Evolutionary conservation across 805 yeast species (phyloP), one percentile per base, ranked within the genome.

Genomic region (Myxozyma vanderwaltii): DNA sequence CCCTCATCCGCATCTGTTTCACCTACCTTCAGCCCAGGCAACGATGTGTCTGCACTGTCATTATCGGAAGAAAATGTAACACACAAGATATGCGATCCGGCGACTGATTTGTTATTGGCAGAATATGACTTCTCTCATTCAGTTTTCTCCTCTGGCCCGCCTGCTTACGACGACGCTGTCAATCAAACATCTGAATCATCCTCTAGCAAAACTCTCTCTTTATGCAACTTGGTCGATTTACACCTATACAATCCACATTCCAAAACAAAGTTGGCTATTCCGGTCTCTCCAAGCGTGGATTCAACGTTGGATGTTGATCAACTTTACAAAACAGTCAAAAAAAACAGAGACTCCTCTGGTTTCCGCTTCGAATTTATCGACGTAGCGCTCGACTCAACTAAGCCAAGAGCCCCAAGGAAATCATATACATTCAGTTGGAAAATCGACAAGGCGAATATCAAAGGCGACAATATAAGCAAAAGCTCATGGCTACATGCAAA

Each of bases 31-130:
- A 26, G 21, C 19, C 13, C 45, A 4, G 24, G 26, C 6, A 21
- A 15, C 12, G 38, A 27, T 39, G 17, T 46, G n/a, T 4, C 26
- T 4, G 17, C 26, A 36, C 17, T 19, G 7, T 46, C 46, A 13
- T 31, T 38, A 12, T 6, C 54, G 17, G 24, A 39, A 8, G 33
- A 36, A 17, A 48, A 35, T 17, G 54, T 50, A 15, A 27, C 46
- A n/a, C 54, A 50, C 3, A 38, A 50, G 17, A 39, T 50, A 7
- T 41, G 36, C 17, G 54, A 50, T 26, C 54, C 54, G 17, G 24
- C 12, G 13, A 27, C 54, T 4, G 12, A 10, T 13, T 17, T 40
- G n/a, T 19, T 50, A 23, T 23, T 50, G 24, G 54, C 46, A 10
- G 54, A 50, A 21, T 50, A 50, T 27, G 39, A 13, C 3, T 27